Evolutionary conservation across 1,284 basidiomycete genomes (phyloP).

Genomic region (Pseudozyma tsukubaensis): DNA sequence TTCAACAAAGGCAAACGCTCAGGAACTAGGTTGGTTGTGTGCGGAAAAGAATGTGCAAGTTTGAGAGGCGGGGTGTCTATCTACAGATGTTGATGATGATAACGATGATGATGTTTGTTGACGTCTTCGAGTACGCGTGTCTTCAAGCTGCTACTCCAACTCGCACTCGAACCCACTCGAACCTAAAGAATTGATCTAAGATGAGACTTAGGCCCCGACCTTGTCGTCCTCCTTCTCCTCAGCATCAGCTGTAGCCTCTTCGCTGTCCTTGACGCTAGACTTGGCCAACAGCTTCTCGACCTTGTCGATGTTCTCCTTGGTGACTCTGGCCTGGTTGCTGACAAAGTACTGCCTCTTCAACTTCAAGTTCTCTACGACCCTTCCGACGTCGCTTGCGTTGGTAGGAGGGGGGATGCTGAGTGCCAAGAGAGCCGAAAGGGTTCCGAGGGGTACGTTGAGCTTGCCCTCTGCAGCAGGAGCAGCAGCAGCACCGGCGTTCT

Average conservation of each 20-base stretch:
- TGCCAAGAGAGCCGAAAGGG: slow-evolving; percentile 85
- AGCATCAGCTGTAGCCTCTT: neutral
- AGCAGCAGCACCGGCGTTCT: slow-evolving; percentile 43
- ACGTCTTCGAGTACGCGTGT: neutral
- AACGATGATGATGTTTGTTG: no score
- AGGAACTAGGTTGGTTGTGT: no score
- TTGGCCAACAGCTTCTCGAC: slow-evolving; percentile 63
- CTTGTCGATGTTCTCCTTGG: slow-evolving; percentile 69
- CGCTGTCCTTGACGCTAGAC: slow-evolving; percentile 24
- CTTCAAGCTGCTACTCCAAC: no score
- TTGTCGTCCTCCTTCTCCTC: slow-evolving; percentile 1
- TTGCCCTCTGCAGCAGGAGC: slow-evolving; percentile 65
- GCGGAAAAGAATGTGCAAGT: no score
- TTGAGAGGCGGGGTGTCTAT: neutral
- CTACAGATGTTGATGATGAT: neutral
- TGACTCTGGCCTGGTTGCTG: slow-evolving; percentile 73
- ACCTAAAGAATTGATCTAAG: neutral
- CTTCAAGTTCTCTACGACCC: slow-evolving; percentile 88
- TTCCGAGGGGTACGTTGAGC: slow-evolving; percentile 85
- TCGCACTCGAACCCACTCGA: no score
- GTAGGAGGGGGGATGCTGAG: slow-evolving; percentile 91
- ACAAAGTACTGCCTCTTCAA: slow-evolving; percentile 96
- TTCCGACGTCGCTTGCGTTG: slow-evolving; percentile 80
- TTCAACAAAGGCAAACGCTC: no score
- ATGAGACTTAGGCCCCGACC: slow-evolving; percentile 10